Conservation (phyloP, 345 rosid genomes). For the Toxicodendron radicans region DNA sequence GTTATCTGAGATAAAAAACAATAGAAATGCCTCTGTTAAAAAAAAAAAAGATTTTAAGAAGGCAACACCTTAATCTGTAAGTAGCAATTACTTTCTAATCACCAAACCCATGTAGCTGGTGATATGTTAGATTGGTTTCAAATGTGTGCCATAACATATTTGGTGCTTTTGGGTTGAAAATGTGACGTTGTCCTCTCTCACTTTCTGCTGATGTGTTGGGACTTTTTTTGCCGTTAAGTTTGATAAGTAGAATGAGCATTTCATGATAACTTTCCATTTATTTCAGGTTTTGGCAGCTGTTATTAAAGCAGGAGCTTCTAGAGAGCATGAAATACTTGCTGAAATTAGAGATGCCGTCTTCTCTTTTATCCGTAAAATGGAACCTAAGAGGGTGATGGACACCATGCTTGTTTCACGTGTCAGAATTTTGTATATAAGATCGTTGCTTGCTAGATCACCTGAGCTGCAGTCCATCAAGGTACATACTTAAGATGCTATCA, state of each 20-base stretch:
- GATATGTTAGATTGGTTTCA: neutral
- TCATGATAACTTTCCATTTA: slow-evolving; percentile 1
- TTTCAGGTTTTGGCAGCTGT: slow-evolving; percentile 98
- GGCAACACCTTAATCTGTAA: no score
- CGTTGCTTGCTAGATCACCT: slow-evolving; percentile 91
- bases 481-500: slow-evolving; percentile 15
- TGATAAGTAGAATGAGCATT: neutral
- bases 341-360: slow-evolving; percentile 97
- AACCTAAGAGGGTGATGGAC: slow-evolving; percentile 93
- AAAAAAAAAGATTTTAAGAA: no score
- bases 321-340: slow-evolving; percentile 99
- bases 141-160: neutral
- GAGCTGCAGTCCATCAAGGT: slow-evolving; percentile 99
- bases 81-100: no score
- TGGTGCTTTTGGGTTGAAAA: neutral
- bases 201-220: neutral
- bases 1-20: no score
- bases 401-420: slow-evolving; percentile 99
- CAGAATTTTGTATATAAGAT: slow-evolving; percentile 91
- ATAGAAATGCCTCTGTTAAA: no score
- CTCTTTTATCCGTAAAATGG: slow-evolving; percentile 89
- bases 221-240: neutral
- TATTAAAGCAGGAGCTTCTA: slow-evolving; percentile 98
- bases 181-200: neutral
- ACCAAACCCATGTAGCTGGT: neutral